phyloP scores from a whole-genome alignment of 345 rosid species.

The Microthlaspi erraticum region DNA sequence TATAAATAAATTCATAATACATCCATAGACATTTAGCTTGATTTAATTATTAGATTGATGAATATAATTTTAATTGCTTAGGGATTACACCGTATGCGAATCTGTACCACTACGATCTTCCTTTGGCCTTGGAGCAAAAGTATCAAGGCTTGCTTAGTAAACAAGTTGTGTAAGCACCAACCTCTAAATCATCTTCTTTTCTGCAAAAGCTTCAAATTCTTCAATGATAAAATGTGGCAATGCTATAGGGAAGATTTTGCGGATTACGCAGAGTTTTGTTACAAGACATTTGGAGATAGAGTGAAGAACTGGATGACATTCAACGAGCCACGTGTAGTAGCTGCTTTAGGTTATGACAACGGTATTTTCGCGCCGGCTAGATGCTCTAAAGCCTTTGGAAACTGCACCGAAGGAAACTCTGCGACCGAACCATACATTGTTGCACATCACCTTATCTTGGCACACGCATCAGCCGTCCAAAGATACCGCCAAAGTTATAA shows the following conservation, averaged over 20 bases:
- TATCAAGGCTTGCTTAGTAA: slow-evolving; percentile 70
- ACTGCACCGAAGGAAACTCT: slow-evolving; percentile 81
- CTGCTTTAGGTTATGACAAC: slow-evolving; percentile 87
- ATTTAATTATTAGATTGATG: not conserved
- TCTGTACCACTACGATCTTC: slow-evolving; percentile 94
- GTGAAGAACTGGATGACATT: slow-evolving; percentile 98
- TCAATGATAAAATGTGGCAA: not conserved
- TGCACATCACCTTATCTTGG: slow-evolving; percentile 81
- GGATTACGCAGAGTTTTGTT: slow-evolving; percentile 88
- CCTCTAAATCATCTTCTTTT: not conserved
- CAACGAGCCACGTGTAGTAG: slow-evolving; percentile 91
- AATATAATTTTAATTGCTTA: slow-evolving; percentile 39
- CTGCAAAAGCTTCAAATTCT: not conserved
- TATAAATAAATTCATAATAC: slow-evolving; percentile 26
- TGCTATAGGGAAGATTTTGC: slow-evolving; percentile 82
- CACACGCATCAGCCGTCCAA: slow-evolving; percentile 81
- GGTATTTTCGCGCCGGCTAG: slow-evolving; percentile 88
- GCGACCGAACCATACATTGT: slow-evolving; percentile 90
- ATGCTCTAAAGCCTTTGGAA: slow-evolving; percentile 86
- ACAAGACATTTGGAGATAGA: slow-evolving; percentile 80
- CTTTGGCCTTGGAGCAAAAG: slow-evolving; percentile 76
- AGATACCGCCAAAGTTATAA: slow-evolving; percentile 85
- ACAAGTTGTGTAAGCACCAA: slow-evolving; percentile 71
- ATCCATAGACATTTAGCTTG: not conserved
- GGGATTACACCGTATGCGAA: slow-evolving; percentile 92